Conservation (phyloP, 2,329 filamentous ascomycete species). For the Talaromyces sp. region DNA sequence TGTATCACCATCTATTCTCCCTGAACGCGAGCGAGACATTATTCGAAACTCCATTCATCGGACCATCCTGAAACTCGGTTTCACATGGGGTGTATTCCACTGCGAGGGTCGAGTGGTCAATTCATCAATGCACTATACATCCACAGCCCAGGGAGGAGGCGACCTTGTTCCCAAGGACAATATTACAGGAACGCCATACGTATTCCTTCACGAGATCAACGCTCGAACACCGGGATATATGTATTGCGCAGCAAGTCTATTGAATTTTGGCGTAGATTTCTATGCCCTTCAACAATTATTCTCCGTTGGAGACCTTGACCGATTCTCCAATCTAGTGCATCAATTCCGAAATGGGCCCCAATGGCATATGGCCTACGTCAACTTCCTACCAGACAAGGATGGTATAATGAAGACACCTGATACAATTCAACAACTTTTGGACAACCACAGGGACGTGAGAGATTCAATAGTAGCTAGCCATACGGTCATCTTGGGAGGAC, state of each 20-base stretch:
- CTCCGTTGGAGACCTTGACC: neutral
- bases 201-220: neutral
- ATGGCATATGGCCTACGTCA: neutral
- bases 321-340: neutral
- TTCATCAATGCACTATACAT: constrained; percentile 14
- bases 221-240: neutral
- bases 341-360: neutral
- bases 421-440: neutral
- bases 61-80: constrained; percentile 24
- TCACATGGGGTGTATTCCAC: constrained; percentile 27
- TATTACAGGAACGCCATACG: neutral
- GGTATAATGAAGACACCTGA: neutral
- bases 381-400: neutral
- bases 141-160: constrained; percentile 14
- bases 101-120: constrained; percentile 27
- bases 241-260: neutral
- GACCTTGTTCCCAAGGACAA: constrained; percentile 18
- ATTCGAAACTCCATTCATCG: constrained; percentile 19
- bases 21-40: constrained; percentile 20
- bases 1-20: constrained; percentile 23
- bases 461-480: too few species aligned
- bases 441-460: neutral
- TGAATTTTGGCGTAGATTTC: neutral
- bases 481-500: neutral
- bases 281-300: neutral